These are phyloP conservation scores for Pleurotus platypus DNA, from an alignment of 768 basidiomycete species.

Conservation along the genomic window DNA sequence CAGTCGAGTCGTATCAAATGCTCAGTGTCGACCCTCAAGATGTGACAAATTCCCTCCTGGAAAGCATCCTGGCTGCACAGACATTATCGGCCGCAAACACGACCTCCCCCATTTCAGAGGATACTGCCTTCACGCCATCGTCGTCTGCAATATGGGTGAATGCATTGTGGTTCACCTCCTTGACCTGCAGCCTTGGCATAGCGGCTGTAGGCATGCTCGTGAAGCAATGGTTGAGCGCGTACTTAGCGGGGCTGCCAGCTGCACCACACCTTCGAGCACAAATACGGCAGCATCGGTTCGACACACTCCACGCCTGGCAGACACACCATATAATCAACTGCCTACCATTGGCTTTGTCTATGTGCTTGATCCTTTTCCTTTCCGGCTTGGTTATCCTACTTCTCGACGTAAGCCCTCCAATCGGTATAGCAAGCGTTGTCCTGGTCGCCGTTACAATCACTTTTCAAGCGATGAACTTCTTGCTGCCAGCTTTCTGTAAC, in stretches of 20 bases:
- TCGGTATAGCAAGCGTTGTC: constrained; percentile 12
- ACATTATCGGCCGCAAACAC: neutral
- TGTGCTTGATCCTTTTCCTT: constrained; percentile 18
- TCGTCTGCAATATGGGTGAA: constrained; percentile 15
- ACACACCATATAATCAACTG: constrained; percentile 15
- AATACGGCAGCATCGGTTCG: constrained; percentile 14
- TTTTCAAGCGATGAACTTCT: constrained; percentile 14
- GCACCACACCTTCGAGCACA: constrained; percentile 10
- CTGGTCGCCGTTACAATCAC: constrained; percentile 10
- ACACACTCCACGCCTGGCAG: constrained; percentile 14
- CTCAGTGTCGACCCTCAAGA: constrained; percentile 13
- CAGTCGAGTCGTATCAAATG: constrained; percentile 8
- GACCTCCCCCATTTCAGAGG: neutral
- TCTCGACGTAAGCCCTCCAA: constrained; percentile 11
- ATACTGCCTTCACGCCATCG: constrained; percentile 4
- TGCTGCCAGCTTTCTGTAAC: constrained; percentile 16
- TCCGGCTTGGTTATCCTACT: constrained; percentile 15
- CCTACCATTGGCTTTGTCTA: constrained; percentile 14
- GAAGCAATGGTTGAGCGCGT: constrained; percentile 16
- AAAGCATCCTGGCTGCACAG: constrained; percentile 7
- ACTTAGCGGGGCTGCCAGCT: constrained; percentile 10
- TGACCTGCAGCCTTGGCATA: constrained; percentile 14
- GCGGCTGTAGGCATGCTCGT: constrained; percentile 14
- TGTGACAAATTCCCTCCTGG: constrained; percentile 11
- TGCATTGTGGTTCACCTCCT: constrained; percentile 15